phyloP scores from a whole-genome alignment of 2,329 filamentous ascomycete species.

The Pestalotiopsis sp. region DNA sequence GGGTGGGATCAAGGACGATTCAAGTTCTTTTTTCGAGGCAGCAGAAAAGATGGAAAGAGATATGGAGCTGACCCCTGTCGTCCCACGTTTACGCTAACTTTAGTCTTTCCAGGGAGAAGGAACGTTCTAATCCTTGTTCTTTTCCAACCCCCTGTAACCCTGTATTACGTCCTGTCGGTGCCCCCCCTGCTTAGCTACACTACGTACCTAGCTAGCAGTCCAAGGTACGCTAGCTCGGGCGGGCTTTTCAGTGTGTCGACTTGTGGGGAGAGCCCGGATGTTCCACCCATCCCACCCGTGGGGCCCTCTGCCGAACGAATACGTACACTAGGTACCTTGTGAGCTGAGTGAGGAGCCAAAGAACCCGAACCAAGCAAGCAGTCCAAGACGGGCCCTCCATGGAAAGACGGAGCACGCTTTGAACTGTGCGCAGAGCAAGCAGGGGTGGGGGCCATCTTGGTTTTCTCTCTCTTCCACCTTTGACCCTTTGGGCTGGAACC shows the following conservation, averaged over 20 bases:
- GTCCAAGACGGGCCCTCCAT: not conserved
- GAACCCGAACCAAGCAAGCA: not conserved
- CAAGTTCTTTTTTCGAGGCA: not conserved
- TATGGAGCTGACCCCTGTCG: constrained; percentile 3
- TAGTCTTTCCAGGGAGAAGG: constrained; percentile 1
- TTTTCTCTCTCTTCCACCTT: not conserved
- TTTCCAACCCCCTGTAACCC: not conserved
- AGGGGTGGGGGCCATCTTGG: not conserved
- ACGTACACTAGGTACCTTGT: not conserved
- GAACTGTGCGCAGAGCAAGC: constrained; percentile 1
- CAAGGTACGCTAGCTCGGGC: not conserved
- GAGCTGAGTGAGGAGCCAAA: not conserved
- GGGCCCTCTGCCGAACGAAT: not conserved
- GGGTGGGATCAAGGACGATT: not conserved
- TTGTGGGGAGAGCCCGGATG: not conserved
- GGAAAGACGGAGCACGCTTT: not conserved
- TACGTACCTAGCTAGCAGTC: too few relatives aligned
- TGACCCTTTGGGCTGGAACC: constrained; percentile 11
- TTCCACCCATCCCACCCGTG: not conserved
- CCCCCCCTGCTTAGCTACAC: not conserved
- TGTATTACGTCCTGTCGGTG: not conserved
- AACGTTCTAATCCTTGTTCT: not conserved
- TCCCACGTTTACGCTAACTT: constrained; percentile 11
- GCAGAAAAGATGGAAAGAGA: not conserved
- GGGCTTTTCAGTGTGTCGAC: not conserved